Evolutionary conservation across 2,329 filamentous ascomycete genomes (phyloP), one percentile per base, ranked within the genome.

Genomic region (Diplodia seriata): DNA sequence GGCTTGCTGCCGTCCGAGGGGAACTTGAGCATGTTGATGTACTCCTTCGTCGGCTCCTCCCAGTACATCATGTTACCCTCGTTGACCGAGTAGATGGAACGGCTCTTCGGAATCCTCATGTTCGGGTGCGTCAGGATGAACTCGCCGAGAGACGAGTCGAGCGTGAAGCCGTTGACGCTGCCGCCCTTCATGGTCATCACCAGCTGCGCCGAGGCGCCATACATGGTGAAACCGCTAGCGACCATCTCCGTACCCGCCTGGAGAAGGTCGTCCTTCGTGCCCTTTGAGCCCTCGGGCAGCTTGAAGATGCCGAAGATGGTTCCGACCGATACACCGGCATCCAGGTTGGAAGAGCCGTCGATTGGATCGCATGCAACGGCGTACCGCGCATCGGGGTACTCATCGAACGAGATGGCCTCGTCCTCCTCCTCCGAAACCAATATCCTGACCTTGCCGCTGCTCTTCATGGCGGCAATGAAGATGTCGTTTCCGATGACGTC

Each of bases 171-270:
- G 82, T 98, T 97, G 81, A 99, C 95, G 70, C 83, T 87, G 71
- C 94, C 92, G 72, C 90, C 92, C 81, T 91, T 92, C 93, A 98
- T 97, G 73, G 95, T 99, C 77, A 99, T 91, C 75, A 99, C 95
- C 55, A 99, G 86, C 84, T 98, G 94, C 4, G 95, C 90, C 3
- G 94, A 97, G 73, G 95, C 95, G 77, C 95, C 95, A 82, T 99
- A 99, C 95, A 99, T 99, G 81, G 95, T 99, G 86, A 99, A 99
- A n/a, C 95, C 95, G 26, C 92, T 90, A 43, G 95, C 94, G 23
- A 98, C 87, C 72, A 98, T 88, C 81, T 97, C 94, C 1, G 91
- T 94, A 68, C 95, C 95, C 0, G 95, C 91, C 80, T 89, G 90
- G 69, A 98, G 87, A 70, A 99, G 87, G 79, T 98, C 94, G 76